Evolutionary conservation across 1,284 basidiomycete genomes (phyloP).

Genomic region (Agaricales sp.): DNA sequence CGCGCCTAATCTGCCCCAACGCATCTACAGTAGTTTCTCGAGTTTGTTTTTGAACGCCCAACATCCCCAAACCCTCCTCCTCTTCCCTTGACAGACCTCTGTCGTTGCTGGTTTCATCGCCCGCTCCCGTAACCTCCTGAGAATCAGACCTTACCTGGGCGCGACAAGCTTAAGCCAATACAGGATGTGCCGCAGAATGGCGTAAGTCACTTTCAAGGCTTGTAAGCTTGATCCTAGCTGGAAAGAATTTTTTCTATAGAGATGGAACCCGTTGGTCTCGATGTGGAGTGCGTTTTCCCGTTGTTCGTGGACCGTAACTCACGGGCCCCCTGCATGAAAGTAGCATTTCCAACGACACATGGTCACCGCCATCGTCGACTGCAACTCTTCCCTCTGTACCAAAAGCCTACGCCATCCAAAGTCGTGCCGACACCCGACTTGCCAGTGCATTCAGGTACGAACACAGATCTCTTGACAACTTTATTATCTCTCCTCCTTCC

Average conservation of each 20-base stretch:
- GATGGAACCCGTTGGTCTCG: conserved; percentile 14
- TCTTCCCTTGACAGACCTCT: too few relatives aligned
- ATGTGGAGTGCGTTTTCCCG: conserved; percentile 12
- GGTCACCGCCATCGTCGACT: conserved; percentile 14
- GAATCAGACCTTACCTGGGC: too few relatives aligned
- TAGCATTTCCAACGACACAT: conserved; percentile 15
- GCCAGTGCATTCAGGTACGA: background rate
- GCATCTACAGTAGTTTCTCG: too few relatives aligned
- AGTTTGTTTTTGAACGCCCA: too few relatives aligned
- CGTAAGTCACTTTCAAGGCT: conserved; percentile 9
- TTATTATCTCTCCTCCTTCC: too few relatives aligned
- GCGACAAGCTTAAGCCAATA: too few relatives aligned
- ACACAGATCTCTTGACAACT: too few relatives aligned
- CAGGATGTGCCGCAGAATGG: conserved; percentile 15
- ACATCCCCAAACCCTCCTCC: too few relatives aligned
- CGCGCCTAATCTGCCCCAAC: too few relatives aligned
- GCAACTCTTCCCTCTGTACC: conserved; percentile 8
- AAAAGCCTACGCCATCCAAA: background rate
- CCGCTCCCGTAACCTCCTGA: too few relatives aligned
- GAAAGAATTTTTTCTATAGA: conserved; percentile 4
- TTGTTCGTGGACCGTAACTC: background rate
- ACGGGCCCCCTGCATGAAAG: background rate
- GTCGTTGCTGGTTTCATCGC: too few relatives aligned
- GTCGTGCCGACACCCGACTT: background rate
- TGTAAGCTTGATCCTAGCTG: background rate